A percentile compares a stretch with the other conserved stretches of the same genome.
phyloP scores from a whole-genome alignment of 495 filamentous ascomycete genomes.

The Xylaria grammica region DNA sequence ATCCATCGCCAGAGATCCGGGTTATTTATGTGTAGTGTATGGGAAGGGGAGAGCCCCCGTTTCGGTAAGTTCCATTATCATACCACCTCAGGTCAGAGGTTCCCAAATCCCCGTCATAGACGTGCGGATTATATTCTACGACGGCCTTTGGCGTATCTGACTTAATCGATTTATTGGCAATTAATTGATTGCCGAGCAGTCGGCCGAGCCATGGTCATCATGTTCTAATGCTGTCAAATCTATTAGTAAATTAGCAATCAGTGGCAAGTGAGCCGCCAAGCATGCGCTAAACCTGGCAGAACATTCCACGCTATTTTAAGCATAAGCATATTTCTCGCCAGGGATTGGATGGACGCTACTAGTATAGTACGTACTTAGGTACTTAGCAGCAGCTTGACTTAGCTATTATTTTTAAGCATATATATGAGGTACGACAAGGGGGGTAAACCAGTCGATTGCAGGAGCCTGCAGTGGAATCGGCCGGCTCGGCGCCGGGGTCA shows the following conservation, averaged over 20 bases:
- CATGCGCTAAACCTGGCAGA: not conserved
- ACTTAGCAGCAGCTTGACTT: not conserved
- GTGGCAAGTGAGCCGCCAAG: conserved; percentile 17
- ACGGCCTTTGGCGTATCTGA: not conserved
- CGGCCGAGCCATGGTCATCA: not conserved
- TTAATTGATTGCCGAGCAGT: not conserved
- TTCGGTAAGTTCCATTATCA: conserved; percentile 3
- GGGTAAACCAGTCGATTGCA: not conserved
- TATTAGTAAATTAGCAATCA: conserved; percentile 15
- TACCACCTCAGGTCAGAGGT: not conserved
- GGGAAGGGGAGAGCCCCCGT: not conserved
- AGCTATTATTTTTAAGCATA: not conserved
- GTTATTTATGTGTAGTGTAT: not conserved
- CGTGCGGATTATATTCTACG: not conserved
- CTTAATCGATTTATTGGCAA: not conserved
- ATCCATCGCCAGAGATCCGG: conserved; percentile 11
- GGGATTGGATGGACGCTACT: not conserved
- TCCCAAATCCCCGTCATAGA: not conserved
- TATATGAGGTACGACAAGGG: no score
- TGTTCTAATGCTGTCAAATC: conserved; percentile 11
- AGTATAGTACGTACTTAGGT: no score
- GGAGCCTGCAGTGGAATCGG: conserved; percentile 18
- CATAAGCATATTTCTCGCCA: conserved; percentile 8
- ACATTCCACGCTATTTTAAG: conserved; percentile 18
- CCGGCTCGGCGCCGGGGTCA: conserved; percentile 12